Conservation (phyloP, 2,329 filamentous ascomycete genomes). For the Talaromyces sp. region DNA sequence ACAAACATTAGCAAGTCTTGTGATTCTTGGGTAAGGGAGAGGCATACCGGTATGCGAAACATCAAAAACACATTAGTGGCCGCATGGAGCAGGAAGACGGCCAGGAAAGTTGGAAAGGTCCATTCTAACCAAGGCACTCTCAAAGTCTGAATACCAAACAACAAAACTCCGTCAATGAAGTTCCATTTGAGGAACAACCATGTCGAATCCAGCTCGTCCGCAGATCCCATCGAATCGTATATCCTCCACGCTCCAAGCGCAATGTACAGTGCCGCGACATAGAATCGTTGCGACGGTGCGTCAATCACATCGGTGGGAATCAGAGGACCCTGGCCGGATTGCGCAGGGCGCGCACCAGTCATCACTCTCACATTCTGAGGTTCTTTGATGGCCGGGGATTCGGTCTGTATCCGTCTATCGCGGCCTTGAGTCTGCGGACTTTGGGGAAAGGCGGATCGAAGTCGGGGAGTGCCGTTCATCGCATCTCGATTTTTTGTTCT, state of each 20-base stretch:
- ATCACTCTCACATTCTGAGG: slow-evolving; percentile 26
- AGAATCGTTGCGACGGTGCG: slow-evolving; percentile 85
- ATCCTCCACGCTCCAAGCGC: slow-evolving; percentile 75
- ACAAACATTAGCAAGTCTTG: neutral
- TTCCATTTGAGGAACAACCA: slow-evolving; percentile 94
- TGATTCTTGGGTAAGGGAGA: neutral
- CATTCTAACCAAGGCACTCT: slow-evolving; percentile 97
- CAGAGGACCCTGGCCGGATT: slow-evolving; percentile 53
- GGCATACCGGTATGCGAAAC: slow-evolving; percentile 77
- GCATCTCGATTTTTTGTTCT: slow-evolving; percentile 50
- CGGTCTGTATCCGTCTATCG: slow-evolving; percentile 16
- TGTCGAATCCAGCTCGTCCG: slow-evolving; percentile 82
- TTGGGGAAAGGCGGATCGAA: slow-evolving; percentile 76
- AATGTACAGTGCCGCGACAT: slow-evolving; percentile 75
- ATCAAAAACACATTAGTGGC: slow-evolving; percentile 80
- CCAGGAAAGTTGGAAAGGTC: slow-evolving; percentile 69
- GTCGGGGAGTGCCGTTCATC: slow-evolving; percentile 79
- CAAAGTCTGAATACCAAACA: slow-evolving; percentile 81
- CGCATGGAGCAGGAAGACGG: slow-evolving; percentile 69
- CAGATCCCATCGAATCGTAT: slow-evolving; percentile 78
- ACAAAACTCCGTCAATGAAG: slow-evolving; percentile 76
- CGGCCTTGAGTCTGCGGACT: slow-evolving; percentile 58
- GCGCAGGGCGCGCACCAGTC: slow-evolving; percentile 22
- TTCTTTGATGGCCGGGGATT: slow-evolving; percentile 25
- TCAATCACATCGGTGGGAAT: slow-evolving; percentile 81